Percentiles rank a stretch among this genome's conserved stretches.
Evolutionary conservation across 495 filamentous ascomycete genomes (phyloP).

Genomic region (Delitschia confertaspora): DNA sequence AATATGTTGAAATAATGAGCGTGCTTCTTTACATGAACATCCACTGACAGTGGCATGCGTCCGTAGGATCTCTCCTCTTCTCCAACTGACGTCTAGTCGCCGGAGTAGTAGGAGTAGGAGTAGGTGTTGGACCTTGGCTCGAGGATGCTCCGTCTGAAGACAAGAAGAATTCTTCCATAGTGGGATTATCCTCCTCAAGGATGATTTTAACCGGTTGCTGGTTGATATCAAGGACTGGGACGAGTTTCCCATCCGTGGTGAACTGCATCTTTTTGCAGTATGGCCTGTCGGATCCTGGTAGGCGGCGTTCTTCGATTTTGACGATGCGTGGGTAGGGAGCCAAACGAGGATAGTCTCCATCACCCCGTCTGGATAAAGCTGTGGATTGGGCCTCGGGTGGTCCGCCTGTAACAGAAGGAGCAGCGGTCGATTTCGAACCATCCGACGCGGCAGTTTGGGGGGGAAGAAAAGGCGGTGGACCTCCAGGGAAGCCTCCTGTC

Average conservation of each 20-base stretch:
- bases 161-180: slow-evolving; percentile 6
- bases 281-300: slow-evolving; percentile 39
- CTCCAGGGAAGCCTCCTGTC: background rate
- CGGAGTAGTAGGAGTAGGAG: background rate
- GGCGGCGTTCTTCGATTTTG: slow-evolving; percentile 72
- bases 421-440: background rate
- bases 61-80: slow-evolving; percentile 17
- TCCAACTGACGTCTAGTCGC: background rate
- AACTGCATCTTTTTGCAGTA: slow-evolving; percentile 70
- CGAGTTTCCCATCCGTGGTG: slow-evolving; percentile 40
- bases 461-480: slow-evolving; percentile 1
- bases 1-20: too few species aligned
- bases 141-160: background rate
- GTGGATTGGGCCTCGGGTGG: background rate
- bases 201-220: slow-evolving; percentile 44
- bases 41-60: slow-evolving; percentile 35
- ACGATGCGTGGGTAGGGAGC: slow-evolving; percentile 58
- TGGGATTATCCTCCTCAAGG: slow-evolving; percentile 51
- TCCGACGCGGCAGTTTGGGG: slow-evolving; percentile 1
- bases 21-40: slow-evolving; percentile 24
- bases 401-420: background rate
- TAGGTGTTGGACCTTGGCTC: background rate
- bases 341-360: slow-evolving; percentile 8
- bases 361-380: slow-evolving; percentile 1
- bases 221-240: slow-evolving; percentile 34